phyloP scores from a whole-genome alignment of 202 grass and related monocot species.

The Setaria italica region DNA sequence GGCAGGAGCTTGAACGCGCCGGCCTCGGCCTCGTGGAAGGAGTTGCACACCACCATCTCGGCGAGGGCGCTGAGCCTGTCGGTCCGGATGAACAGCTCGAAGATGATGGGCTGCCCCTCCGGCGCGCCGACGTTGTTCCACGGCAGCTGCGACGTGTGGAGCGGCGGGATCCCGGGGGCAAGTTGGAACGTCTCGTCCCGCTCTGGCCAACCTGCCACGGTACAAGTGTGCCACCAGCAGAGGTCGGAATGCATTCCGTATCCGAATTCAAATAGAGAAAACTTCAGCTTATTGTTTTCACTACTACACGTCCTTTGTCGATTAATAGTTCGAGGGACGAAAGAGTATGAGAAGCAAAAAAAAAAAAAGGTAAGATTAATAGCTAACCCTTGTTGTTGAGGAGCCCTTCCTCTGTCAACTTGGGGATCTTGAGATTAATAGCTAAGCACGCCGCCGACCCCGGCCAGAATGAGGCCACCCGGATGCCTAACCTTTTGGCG shows the following conservation, averaged over 20 bases:
- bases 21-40: slow-evolving; percentile 54
- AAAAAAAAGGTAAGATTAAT: too few species aligned
- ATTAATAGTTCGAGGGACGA: too few species aligned
- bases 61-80: slow-evolving; percentile 11
- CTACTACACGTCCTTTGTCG: too few species aligned
- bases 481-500: slow-evolving; percentile 56
- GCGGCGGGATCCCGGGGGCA: slow-evolving; percentile 41
- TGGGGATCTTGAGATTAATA: slow-evolving; percentile 51
- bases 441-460: slow-evolving; percentile 43
- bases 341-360: too few species aligned
- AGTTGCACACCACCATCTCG: slow-evolving; percentile 56
- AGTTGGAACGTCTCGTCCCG: slow-evolving; percentile 58
- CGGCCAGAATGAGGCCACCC: slow-evolving; percentile 51
- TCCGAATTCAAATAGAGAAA: too few species aligned
- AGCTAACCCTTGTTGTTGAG: slow-evolving; percentile 50
- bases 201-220: slow-evolving; percentile 45
- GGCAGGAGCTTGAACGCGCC: slow-evolving; percentile 35
- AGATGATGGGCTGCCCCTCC: slow-evolving; percentile 56
- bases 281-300: too few species aligned
- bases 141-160: slow-evolving; percentile 52
- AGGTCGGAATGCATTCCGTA: too few species aligned
- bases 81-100: slow-evolving; percentile 26
- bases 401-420: slow-evolving; percentile 53
- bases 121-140: slow-evolving; percentile 63
- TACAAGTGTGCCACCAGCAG: background rate